Evolutionary conservation across 805 yeast species (phyloP).

Genomic region (Candida tammaniensis): DNA sequence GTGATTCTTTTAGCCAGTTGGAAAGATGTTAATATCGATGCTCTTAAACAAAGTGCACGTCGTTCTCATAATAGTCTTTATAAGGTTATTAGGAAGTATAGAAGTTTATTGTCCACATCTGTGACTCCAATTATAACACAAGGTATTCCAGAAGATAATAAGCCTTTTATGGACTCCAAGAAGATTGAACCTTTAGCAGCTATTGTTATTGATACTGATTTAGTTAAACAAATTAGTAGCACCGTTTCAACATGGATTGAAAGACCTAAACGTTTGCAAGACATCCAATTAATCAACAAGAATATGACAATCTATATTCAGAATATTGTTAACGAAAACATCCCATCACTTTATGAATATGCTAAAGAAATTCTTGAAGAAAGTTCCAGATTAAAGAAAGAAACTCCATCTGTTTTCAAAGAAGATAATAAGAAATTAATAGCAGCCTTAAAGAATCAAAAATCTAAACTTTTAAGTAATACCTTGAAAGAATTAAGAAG

Average conservation of each 20-base stretch:
- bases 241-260: constrained; percentile 47
- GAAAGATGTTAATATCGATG: constrained; percentile 94
- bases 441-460: constrained; percentile 76
- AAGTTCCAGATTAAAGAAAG: constrained; percentile 62
- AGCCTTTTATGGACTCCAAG: constrained; percentile 1
- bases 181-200: constrained; percentile 12
- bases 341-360: constrained; percentile 52
- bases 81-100: constrained; percentile 79
- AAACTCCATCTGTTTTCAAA: constrained; percentile 69
- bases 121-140: constrained; percentile 56
- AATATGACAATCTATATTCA: constrained; percentile 53
- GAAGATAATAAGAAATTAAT: constrained; percentile 69
- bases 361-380: constrained; percentile 54
- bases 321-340: constrained; percentile 26
- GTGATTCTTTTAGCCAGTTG: constrained; percentile 89
- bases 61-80: constrained; percentile 81
- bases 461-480: constrained; percentile 73
- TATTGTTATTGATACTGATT: constrained; percentile 8
- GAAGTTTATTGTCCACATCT: constrained; percentile 54
- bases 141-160: constrained; percentile 39
- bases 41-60: constrained; percentile 90
- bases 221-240: constrained; percentile 20
- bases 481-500: constrained; percentile 69
- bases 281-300: constrained; percentile 46
- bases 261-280: constrained; percentile 56